Evolutionary conservation across 179 eudicot species (phyloP).

Genomic region (Silene coronaria): DNA sequence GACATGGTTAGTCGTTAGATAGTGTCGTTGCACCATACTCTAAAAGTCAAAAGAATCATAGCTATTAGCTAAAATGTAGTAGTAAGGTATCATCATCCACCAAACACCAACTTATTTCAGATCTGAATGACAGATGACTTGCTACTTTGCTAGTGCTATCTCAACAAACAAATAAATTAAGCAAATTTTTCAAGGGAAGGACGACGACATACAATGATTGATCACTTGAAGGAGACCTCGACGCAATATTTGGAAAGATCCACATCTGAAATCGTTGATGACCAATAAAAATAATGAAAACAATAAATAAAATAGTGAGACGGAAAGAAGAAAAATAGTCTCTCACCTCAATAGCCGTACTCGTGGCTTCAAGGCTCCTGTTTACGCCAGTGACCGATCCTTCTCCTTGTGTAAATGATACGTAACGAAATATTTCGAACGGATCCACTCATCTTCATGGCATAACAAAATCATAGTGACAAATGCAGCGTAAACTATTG

Average conservation of each 20-base stretch:
- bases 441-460: too few relatives aligned
- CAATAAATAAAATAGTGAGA: neutral
- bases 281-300: neutral
- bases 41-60: neutral
- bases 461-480: too few relatives aligned
- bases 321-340: too few relatives aligned
- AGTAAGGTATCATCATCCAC: too few relatives aligned
- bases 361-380: too few relatives aligned
- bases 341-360: too few relatives aligned
- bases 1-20: constrained; percentile 12
- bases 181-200: neutral
- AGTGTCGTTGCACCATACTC: constrained; percentile 13
- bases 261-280: neutral
- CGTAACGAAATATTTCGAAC: too few relatives aligned
- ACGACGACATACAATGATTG: neutral
- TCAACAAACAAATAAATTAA: neutral
- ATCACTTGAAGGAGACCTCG: too few relatives aligned
- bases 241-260: neutral
- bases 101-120: neutral
- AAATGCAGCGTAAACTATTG: too few relatives aligned
- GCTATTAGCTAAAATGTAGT: too few relatives aligned
- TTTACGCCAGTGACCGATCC: too few relatives aligned
- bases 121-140: constrained; percentile 3
- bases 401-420: too few relatives aligned
- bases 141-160: neutral